These are phyloP conservation scores for Aspergillus calidoustus DNA, from an alignment of 2,329 filamentous ascomycete genomes.

Conservation along the genomic window DNA sequence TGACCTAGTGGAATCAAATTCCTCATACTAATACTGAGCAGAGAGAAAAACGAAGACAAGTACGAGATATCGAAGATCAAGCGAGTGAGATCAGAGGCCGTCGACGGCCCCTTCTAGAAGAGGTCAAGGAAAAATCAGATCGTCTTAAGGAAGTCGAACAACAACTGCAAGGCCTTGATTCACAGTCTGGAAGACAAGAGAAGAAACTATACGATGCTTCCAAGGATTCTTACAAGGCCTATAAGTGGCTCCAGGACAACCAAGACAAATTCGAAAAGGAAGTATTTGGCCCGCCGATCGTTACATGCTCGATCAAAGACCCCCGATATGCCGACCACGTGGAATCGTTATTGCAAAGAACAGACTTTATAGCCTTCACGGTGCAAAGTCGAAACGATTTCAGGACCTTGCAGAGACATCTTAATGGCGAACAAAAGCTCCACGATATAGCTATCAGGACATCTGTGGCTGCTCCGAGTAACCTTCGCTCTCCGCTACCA, in stretches of 20 bases:
- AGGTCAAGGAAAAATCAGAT: constrained; percentile 40
- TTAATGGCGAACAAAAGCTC: constrained; percentile 67
- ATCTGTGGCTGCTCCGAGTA: constrained; percentile 58
- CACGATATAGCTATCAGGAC: constrained; percentile 74
- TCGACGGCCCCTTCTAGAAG: constrained; percentile 33
- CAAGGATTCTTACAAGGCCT: constrained; percentile 69
- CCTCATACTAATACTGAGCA: constrained; percentile 38
- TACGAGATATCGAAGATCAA: constrained; percentile 42
- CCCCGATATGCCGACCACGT: constrained; percentile 66
- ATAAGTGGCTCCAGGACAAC: constrained; percentile 81
- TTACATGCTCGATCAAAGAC: constrained; percentile 80
- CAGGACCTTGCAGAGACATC: constrained; percentile 68
- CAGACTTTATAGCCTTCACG: constrained; percentile 68
- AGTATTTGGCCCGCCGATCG: constrained; percentile 79
- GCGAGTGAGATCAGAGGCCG: constrained; percentile 49
- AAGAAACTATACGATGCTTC: constrained; percentile 66
- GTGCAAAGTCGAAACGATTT: constrained; percentile 77
- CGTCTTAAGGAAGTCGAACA: constrained; percentile 49
- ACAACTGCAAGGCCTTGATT: constrained; percentile 67
- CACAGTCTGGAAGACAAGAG: constrained; percentile 74
- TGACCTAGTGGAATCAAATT: constrained; percentile 18
- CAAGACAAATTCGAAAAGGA: constrained; percentile 70
- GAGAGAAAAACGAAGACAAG: constrained; percentile 59
- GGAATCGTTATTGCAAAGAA: constrained; percentile 60
- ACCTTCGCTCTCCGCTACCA: constrained; percentile 61